These are phyloP conservation scores for Alloteropsis semialata DNA, from an alignment of 176 grass and related monocot species.

Conservation along the genomic window DNA sequence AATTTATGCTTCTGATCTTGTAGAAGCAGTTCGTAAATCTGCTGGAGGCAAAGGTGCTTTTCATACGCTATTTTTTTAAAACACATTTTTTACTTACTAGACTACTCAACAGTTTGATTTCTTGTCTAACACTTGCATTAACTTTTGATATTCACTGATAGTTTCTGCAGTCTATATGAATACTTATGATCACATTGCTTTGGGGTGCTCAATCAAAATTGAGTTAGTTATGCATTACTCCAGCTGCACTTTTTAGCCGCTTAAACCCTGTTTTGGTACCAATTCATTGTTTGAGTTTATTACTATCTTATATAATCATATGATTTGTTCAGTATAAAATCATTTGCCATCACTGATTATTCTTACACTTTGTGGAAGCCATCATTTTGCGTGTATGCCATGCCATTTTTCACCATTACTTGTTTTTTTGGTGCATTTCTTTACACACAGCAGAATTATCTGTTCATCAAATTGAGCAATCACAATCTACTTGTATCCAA, in stretches of 20 bases:
- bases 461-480: background rate
- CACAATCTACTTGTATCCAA: background rate
- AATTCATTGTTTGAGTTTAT: background rate
- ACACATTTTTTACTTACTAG: conserved; percentile 2
- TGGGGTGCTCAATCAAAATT: background rate
- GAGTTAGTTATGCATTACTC: background rate
- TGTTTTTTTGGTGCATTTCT: background rate
- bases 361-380: background rate
- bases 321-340: background rate
- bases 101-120: background rate
- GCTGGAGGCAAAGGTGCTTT: conserved; percentile 68
- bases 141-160: conserved; percentile 4
- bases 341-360: background rate
- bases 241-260: background rate
- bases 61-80: conserved; percentile 21
- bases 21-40: conserved; percentile 79
- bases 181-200: background rate
- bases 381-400: background rate
- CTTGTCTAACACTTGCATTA: background rate
- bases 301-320: background rate
- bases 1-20: conserved; percentile 86
- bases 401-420: background rate
- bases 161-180: background rate
- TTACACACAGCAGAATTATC: background rate
- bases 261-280: background rate